phyloP scores from a whole-genome alignment of 2,329 filamentous ascomycete species.

The Hypoxylon sp. region DNA sequence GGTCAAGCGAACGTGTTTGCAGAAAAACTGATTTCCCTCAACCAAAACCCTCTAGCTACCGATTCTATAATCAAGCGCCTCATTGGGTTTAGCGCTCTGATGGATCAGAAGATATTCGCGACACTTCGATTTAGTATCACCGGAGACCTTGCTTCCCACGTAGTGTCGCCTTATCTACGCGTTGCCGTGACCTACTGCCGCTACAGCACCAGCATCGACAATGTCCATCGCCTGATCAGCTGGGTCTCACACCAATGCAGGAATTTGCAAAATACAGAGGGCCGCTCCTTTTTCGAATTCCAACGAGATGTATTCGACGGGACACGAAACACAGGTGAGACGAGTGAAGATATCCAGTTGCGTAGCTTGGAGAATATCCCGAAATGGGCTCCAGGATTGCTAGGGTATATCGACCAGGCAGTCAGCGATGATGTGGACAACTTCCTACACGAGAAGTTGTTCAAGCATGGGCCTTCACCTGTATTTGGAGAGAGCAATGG shows the following conservation, averaged over 20 bases:
- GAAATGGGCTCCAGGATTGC: constrained; percentile 65
- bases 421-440: constrained; percentile 59
- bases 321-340: constrained; percentile 50
- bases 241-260: constrained; percentile 61
- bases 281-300: constrained; percentile 63
- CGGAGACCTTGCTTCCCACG: constrained; percentile 61
- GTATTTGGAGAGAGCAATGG: constrained; percentile 51
- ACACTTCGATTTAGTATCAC: constrained; percentile 68
- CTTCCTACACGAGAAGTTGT: constrained; percentile 61
- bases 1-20: constrained; percentile 66
- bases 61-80: constrained; percentile 70
- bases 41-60: constrained; percentile 67
- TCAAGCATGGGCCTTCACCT: constrained; percentile 53
- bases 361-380: constrained; percentile 54
- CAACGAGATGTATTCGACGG: constrained; percentile 54
- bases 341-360: constrained; percentile 49
- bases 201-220: constrained; percentile 53
- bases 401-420: constrained; percentile 61
- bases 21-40: constrained; percentile 74
- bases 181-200: constrained; percentile 68
- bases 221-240: constrained; percentile 57
- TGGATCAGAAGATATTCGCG: constrained; percentile 66
- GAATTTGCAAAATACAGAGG: constrained; percentile 62
- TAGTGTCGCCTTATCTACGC: constrained; percentile 69
- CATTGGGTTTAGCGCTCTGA: constrained; percentile 63